Conservation (phyloP, 257 asterid species). For the Fraxinus excelsior region DNA sequence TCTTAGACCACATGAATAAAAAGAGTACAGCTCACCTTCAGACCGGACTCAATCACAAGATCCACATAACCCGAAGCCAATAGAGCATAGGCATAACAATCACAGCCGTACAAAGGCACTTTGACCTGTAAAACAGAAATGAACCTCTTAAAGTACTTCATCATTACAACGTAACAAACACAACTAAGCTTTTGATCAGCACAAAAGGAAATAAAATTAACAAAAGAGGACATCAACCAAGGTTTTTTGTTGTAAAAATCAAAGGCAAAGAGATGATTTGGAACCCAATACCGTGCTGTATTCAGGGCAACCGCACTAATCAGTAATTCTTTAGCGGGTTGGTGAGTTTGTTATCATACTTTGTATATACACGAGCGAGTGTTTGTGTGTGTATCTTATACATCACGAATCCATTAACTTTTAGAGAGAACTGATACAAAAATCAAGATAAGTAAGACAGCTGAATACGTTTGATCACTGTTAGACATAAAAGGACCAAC, state of each 20-base stretch:
- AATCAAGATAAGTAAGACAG: not conserved
- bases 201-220: not conserved
- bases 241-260: not conserved
- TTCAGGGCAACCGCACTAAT: not conserved
- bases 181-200: not conserved
- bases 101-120: slow-evolving; percentile 97
- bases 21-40: slow-evolving; percentile 58
- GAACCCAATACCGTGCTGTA: not conserved
- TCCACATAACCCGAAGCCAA: slow-evolving; percentile 91
- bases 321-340: not conserved
- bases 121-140: slow-evolving; percentile 62
- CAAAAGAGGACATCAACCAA: not conserved
- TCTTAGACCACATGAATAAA: slow-evolving; percentile 1
- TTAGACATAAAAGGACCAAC: slow-evolving; percentile 34
- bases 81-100: slow-evolving; percentile 96
- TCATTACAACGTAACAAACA: not conserved
- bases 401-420: not conserved
- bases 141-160: not conserved
- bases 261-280: not conserved
- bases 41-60: slow-evolving; percentile 92
- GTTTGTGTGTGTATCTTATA: not conserved
- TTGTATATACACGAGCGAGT: no score
- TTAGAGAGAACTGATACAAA: not conserved
- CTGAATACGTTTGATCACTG: not conserved
- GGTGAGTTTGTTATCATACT: no score